phyloP scores from a whole-genome alignment of 768 basidiomycete genomes.

The Collybia nuda region DNA sequence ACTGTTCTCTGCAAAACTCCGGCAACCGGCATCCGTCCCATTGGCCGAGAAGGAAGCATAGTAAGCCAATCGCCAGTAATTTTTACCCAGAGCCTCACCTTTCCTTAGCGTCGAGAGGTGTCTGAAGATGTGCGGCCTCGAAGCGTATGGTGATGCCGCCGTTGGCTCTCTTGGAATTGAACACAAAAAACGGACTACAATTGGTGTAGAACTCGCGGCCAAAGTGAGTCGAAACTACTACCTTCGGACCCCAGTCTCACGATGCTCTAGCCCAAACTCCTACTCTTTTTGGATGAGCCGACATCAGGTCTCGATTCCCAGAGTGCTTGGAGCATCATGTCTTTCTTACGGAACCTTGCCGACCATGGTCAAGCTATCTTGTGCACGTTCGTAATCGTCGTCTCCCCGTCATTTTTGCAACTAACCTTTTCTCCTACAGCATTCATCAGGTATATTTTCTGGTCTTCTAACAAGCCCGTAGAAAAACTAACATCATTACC shows the following conservation, averaged over 20 bases:
- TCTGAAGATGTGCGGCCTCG: slow-evolving; percentile 67
- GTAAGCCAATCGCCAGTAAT: slow-evolving; percentile 36
- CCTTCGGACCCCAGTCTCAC: neutral
- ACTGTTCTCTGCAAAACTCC: slow-evolving; percentile 74
- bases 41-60: slow-evolving; percentile 75
- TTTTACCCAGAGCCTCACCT: neutral
- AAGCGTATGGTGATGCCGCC: slow-evolving; percentile 59
- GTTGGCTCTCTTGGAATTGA: slow-evolving; percentile 56
- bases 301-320: slow-evolving; percentile 88
- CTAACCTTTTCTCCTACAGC: slow-evolving; percentile 18
- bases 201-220: slow-evolving; percentile 61
- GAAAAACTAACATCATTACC: slow-evolving; percentile 11
- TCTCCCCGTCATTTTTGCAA: neutral
- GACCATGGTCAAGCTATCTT: slow-evolving; percentile 84
- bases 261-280: slow-evolving; percentile 60
- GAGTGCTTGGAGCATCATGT: slow-evolving; percentile 80
- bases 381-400: slow-evolving; percentile 62
- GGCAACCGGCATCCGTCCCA: slow-evolving; percentile 69
- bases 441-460: slow-evolving; percentile 38
- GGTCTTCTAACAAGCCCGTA: neutral
- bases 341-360: slow-evolving; percentile 74
- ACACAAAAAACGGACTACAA: slow-evolving; percentile 55
- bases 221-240: neutral
- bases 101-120: slow-evolving; percentile 38
- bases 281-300: slow-evolving; percentile 88